These are phyloP conservation scores for Amphibolis antarctica DNA, from an alignment of 106 monocot species.

Conservation along the genomic window DNA sequence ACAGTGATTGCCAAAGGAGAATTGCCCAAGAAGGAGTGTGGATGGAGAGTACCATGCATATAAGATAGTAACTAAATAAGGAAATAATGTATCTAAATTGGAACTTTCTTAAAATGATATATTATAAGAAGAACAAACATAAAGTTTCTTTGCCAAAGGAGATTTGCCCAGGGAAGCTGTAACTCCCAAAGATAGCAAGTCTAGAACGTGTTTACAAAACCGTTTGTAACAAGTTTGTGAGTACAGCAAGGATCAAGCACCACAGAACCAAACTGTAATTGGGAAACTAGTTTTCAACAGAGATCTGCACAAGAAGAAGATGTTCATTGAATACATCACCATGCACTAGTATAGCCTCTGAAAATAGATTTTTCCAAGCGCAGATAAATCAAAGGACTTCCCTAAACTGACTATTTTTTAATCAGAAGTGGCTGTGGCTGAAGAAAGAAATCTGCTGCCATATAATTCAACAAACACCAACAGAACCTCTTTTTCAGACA, in stretches of 20 bases:
- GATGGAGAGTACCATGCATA: slow-evolving; percentile 4
- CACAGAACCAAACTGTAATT: not conserved
- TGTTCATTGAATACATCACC: too few species aligned
- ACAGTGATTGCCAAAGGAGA: slow-evolving; percentile 41
- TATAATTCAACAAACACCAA: too few species aligned
- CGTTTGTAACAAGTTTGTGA: not conserved
- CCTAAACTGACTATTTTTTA: too few species aligned
- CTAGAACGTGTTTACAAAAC: not conserved
- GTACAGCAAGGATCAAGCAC: slow-evolving; percentile 1
- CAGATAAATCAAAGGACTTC: too few species aligned
- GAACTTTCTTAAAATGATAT: slow-evolving; percentile 3
- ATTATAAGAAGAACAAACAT: slow-evolving; percentile 14
- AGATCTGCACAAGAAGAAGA: slow-evolving; percentile 26
- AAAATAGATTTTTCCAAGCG: too few species aligned
- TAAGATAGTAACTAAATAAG: slow-evolving; percentile 21
- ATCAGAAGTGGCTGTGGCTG: too few species aligned
- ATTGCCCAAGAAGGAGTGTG: slow-evolving; percentile 22
- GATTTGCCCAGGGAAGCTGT: slow-evolving; percentile 42
- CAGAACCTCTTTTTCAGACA: too few species aligned
- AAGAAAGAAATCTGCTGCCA: too few species aligned
- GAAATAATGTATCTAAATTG: slow-evolving; percentile 13
- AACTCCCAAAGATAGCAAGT: slow-evolving; percentile 5
- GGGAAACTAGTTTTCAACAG: slow-evolving; percentile 25
- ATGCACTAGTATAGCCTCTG: too few species aligned
- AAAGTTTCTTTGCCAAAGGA: slow-evolving; percentile 50